Conservation (phyloP, 495 filamentous ascomycete genomes). For the Glonium stellatum region DNA sequence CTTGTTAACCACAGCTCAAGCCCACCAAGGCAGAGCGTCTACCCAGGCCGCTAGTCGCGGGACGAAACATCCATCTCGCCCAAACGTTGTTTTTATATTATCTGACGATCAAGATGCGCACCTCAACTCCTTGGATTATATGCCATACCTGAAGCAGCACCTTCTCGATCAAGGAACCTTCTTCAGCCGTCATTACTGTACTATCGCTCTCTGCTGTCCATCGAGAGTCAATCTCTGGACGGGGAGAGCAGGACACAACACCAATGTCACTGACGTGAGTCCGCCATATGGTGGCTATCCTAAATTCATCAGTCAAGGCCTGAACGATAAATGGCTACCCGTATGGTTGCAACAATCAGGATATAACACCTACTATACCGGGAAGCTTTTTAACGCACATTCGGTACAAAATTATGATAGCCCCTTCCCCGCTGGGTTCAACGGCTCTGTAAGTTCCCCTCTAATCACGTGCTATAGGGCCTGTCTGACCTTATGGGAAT, state of each 20-base stretch:
- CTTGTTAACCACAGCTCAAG: no score
- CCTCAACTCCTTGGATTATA: slow-evolving; percentile 30
- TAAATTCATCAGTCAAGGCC: slow-evolving; percentile 58
- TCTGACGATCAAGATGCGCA: slow-evolving; percentile 35
- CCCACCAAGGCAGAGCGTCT: no score
- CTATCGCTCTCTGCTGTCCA: slow-evolving; percentile 33
- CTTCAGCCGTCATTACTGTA: slow-evolving; percentile 32
- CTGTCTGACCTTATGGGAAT: no score
- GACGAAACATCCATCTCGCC: neutral
- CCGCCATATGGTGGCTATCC: slow-evolving; percentile 57
- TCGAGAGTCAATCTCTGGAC: slow-evolving; percentile 43
- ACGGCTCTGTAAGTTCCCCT: slow-evolving; percentile 33
- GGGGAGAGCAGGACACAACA: slow-evolving; percentile 63
- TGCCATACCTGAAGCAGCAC: slow-evolving; percentile 31
- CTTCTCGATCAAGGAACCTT: slow-evolving; percentile 26
- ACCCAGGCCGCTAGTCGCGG: no score
- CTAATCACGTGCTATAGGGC: neutral
- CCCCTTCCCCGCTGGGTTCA: slow-evolving; percentile 53
- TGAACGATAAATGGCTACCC: slow-evolving; percentile 61
- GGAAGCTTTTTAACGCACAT: slow-evolving; percentile 61
- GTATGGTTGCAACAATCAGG: slow-evolving; percentile 63
- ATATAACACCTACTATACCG: slow-evolving; percentile 68
- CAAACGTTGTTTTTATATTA: slow-evolving; percentile 34
- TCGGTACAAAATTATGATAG: slow-evolving; percentile 31
- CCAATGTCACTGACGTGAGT: slow-evolving; percentile 63